A percentile compares a stretch with the other conserved stretches of the same genome.
phyloP scores from a whole-genome alignment of 73 alveolate species.

The Paramecium sonneborni region DNA sequence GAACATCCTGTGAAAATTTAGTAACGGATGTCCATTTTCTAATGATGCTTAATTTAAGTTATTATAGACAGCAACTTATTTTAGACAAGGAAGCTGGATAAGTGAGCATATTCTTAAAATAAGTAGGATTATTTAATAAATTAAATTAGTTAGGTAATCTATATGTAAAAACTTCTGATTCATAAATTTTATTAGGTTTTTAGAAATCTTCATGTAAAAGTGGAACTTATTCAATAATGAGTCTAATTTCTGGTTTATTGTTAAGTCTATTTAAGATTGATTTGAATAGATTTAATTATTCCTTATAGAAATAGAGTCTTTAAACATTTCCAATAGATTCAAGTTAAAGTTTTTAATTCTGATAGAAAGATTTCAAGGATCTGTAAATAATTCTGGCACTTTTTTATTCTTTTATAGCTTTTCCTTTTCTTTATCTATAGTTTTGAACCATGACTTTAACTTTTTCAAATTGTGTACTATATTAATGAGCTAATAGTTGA shows the following conservation, averaged over 20 bases:
- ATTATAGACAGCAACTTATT: not conserved
- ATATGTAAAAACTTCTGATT: conserved; percentile 9
- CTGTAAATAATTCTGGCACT: not conserved
- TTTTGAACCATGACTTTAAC: not conserved
- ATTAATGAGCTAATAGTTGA: not conserved
- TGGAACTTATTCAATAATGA: not conserved
- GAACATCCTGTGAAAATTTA: not conserved
- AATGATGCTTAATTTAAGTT: not conserved
- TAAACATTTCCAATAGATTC: not conserved
- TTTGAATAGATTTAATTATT: not conserved
- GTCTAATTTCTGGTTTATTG: not conserved
- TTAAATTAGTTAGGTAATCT: not conserved
- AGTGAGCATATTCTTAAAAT: not conserved
- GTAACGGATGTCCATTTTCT: not conserved
- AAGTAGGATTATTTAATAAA: not conserved
- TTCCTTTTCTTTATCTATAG: conserved; percentile 28
- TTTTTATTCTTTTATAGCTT: conserved; percentile 26
- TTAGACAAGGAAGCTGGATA: not conserved
- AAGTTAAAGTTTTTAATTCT: not conserved
- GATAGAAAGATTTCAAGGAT: not conserved
- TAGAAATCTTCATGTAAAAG: not conserved
- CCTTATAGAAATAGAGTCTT: not conserved
- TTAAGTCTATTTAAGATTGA: not conserved
- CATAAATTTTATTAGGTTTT: conserved; percentile 18
- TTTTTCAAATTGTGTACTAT: not conserved